Evolutionary conservation across 768 basidiomycete species (phyloP), one percentile per base, ranked within the genome.

Genomic region (Naganishia vishniacii): DNA sequence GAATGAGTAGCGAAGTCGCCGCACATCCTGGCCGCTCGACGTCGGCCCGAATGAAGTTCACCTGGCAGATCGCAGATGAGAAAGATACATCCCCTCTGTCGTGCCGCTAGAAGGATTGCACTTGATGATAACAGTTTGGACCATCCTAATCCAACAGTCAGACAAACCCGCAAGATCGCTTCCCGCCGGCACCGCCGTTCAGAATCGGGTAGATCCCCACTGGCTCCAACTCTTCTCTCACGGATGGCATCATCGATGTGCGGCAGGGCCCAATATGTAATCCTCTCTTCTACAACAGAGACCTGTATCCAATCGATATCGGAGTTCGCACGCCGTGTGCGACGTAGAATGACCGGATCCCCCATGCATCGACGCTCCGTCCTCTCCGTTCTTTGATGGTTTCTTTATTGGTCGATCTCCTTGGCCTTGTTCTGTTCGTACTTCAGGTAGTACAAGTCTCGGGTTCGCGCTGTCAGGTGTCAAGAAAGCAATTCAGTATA

Each of bases 361-460:
- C n/a, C n/a, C 13, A 11, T 44, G 6, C 42, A n/a, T 12, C n/a
- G 42, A 20, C n/a, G 42, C 42, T 20, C 42, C 42, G 6, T 44
- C n/a, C 42, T 25, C 26, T 34, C 34, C 37, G 53, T 34, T 13
- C 20, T 37, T 13, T 56, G 9, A 13, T 37, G 34, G 37, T 4
- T 56, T 8, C 20, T 56, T 56, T 56, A 31, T 53, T 63, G 41
- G 8, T 42, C n/a, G n/a, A n/a, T n/a, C n/a, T 37, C 48, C 49
- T 59, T 48, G n/a, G 69, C 58, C 69, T 73, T 75, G 66, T 68
- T 66, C 64, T 75, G 72, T 82, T 92, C 91, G 62, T 91, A 82
- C 78, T 85, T 89, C 73, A 91, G 79, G 80, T 94, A 94, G 79
- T 82, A 91, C 70, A 83, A 85, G 80, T 93, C 91, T 75, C 89